Percentiles rank a stretch among this genome's conserved stretches.
These are phyloP conservation scores for Euphorbia tirucalli DNA, from an alignment of 345 rosid species.

Conservation along the genomic window DNA sequence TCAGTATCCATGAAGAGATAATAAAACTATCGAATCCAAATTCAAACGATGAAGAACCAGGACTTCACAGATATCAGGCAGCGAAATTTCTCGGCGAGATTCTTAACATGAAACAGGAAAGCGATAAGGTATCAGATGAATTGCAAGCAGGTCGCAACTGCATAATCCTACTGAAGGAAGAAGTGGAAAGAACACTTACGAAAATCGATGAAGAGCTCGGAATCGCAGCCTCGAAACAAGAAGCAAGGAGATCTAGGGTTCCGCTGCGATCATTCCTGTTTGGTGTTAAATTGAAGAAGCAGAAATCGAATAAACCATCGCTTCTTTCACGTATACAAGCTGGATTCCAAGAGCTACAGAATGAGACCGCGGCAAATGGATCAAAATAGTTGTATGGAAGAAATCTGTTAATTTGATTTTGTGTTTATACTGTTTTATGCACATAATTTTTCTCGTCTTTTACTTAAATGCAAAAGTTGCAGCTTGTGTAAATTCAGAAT, in stretches of 20 bases:
- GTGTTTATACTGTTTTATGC: too few relatives aligned
- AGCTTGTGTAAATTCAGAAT: too few relatives aligned
- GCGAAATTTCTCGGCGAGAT: slow-evolving; percentile 85
- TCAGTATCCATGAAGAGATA: slow-evolving; percentile 47
- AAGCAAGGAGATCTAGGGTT: slow-evolving; percentile 42
- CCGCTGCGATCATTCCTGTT: slow-evolving; percentile 83
- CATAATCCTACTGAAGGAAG: slow-evolving; percentile 42
- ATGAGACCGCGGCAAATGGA: slow-evolving; percentile 26
- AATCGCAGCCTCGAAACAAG: slow-evolving; percentile 30
- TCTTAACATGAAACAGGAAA: slow-evolving; percentile 88
- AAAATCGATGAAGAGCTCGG: slow-evolving; percentile 58
- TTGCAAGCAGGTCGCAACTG: slow-evolving; percentile 54
- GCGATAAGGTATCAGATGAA: slow-evolving; percentile 58
- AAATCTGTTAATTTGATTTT: too few relatives aligned
- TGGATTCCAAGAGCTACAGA: slow-evolving; percentile 43
- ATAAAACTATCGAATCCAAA: slow-evolving; percentile 32
- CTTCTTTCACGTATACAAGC: slow-evolving; percentile 65
- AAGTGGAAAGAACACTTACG: slow-evolving; percentile 47
- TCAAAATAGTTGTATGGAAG: not conserved
- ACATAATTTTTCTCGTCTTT: too few relatives aligned
- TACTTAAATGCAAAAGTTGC: too few relatives aligned
- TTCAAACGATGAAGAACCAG: slow-evolving; percentile 30
- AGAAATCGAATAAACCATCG: slow-evolving; percentile 44
- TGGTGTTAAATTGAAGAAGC: slow-evolving; percentile 77
- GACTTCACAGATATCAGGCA: slow-evolving; percentile 56